phyloP scores from a whole-genome alignment of 768 basidiomycete species.

The Xanthoconium stramineum region DNA sequence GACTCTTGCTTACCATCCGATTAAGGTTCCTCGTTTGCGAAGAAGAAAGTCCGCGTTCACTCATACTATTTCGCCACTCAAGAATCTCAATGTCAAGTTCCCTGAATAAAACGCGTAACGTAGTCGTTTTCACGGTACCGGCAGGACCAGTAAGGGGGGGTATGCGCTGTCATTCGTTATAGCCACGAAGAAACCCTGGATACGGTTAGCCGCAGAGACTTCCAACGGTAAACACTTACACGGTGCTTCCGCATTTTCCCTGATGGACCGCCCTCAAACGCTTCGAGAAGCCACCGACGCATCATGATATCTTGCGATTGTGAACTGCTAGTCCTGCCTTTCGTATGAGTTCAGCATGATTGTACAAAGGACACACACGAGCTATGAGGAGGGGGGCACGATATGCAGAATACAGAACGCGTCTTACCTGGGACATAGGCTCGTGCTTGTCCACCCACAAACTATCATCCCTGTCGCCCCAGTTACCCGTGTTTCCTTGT shows the following conservation, averaged over 20 bases:
- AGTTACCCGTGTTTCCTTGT: constrained; percentile 5
- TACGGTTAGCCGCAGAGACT: neutral
- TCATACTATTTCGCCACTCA: constrained; percentile 78
- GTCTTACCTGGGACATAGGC: constrained; percentile 52
- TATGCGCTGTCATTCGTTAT: constrained; percentile 54
- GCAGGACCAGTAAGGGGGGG: constrained; percentile 85
- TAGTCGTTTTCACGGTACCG: constrained; percentile 88
- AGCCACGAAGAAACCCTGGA: neutral
- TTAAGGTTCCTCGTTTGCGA: constrained; percentile 18
- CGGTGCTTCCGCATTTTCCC: constrained; percentile 69
- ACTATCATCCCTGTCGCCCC: constrained; percentile 31
- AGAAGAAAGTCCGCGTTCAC: constrained; percentile 39
- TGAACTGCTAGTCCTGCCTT: constrained; percentile 79
- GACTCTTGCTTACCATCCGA: constrained; percentile 5
- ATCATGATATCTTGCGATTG: constrained; percentile 76
- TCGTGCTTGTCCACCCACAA: constrained; percentile 67
- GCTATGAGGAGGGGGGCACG: neutral
- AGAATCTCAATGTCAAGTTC: constrained; percentile 78
- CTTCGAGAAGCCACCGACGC: constrained; percentile 69
- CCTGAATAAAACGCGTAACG: constrained; percentile 66
- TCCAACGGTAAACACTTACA: constrained; percentile 40
- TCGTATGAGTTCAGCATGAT: neutral
- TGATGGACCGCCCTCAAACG: constrained; percentile 63
- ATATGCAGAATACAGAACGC: neutral
- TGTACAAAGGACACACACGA: neutral